These are phyloP conservation scores for Microcyclospora tardicrescens DNA, from an alignment of 2,329 filamentous ascomycete genomes.

Conservation along the genomic window DNA sequence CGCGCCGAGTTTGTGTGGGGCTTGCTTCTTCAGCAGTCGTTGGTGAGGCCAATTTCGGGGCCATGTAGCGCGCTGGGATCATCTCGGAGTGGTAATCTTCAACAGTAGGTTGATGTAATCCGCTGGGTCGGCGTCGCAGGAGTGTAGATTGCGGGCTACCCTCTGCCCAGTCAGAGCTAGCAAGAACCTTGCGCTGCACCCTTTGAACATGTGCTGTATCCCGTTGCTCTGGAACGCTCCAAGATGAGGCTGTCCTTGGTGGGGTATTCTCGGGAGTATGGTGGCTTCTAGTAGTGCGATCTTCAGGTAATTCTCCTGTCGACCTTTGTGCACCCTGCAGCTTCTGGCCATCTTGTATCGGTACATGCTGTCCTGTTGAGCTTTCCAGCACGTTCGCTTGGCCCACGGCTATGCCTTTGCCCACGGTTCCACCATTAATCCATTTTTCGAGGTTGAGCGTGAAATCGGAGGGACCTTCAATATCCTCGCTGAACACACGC, in stretches of 20 bases:
- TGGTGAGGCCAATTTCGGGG: too few relatives aligned
- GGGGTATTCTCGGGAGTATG: constrained; percentile 18
- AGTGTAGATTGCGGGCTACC: constrained; percentile 5
- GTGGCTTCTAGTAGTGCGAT: constrained; percentile 12
- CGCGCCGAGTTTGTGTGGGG: too few relatives aligned
- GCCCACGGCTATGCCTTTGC: too few relatives aligned
- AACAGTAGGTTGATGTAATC: constrained; percentile 17
- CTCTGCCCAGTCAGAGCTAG: neutral
- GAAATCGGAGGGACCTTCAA: constrained; percentile 26
- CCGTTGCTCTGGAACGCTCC: too few relatives aligned
- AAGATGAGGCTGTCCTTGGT: constrained; percentile 4
- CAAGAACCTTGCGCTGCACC: too few relatives aligned
- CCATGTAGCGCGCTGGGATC: constrained; percentile 12
- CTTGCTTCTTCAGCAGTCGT: too few relatives aligned
- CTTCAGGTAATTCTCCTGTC: constrained; percentile 1
- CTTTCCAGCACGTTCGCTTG: constrained; percentile 1
- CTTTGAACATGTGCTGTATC: too few relatives aligned
- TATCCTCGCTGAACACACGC: constrained; percentile 22
- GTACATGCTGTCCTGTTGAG: neutral
- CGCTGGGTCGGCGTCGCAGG: too few relatives aligned
- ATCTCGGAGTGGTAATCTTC: constrained; percentile 24
- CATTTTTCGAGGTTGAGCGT: constrained; percentile 24
- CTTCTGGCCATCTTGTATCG: too few relatives aligned
- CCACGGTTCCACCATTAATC: constrained; percentile 15
- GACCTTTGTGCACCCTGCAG: too few relatives aligned